Conservation (phyloP, 139 green algal species). For the Chlorella sp. region DNA sequence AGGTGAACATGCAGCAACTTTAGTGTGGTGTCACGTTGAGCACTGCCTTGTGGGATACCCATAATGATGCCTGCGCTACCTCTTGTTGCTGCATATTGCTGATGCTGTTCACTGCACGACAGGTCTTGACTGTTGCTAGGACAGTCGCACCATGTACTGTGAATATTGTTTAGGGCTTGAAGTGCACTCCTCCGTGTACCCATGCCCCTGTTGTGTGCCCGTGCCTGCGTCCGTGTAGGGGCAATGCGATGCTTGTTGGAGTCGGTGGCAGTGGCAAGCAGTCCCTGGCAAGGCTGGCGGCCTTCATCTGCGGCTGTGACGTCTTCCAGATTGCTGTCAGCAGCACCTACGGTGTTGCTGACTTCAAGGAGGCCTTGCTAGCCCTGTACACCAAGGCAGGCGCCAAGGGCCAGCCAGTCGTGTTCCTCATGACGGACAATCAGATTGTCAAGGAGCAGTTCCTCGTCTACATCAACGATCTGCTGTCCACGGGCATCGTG, state of each 20-base stretch:
- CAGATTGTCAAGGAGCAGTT: slow-evolving; percentile 85
- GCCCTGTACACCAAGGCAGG: slow-evolving; percentile 66
- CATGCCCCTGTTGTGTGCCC: no score
- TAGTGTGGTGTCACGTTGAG: no score
- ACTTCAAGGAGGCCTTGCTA: slow-evolving; percentile 85
- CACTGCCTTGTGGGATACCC: no score
- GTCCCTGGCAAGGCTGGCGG: slow-evolving; percentile 66
- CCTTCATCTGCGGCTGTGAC: slow-evolving; percentile 73
- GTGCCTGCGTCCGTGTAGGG: no score
- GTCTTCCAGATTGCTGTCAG: slow-evolving; percentile 77
- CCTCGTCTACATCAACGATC: slow-evolving; percentile 88
- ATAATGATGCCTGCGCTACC: no score
- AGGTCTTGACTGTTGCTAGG: no score
- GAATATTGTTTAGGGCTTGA: no score
- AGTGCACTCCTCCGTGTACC: no score
- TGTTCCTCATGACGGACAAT: slow-evolving; percentile 85
- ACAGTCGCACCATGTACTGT: no score
- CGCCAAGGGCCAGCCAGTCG: slow-evolving; percentile 59
- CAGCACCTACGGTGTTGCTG: slow-evolving; percentile 62
- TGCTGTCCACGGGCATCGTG: slow-evolving; percentile 76
- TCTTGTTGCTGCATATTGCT: no score
- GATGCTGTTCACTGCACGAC: no score
- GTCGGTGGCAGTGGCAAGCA: slow-evolving; percentile 77
- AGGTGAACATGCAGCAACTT: no score
- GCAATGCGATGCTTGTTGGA: slow-evolving; percentile 83